Base-by-base conservation (phyloP, 2,329 filamentous ascomycete genomes). In the Sclerotinia sclerotiorum region DNA sequence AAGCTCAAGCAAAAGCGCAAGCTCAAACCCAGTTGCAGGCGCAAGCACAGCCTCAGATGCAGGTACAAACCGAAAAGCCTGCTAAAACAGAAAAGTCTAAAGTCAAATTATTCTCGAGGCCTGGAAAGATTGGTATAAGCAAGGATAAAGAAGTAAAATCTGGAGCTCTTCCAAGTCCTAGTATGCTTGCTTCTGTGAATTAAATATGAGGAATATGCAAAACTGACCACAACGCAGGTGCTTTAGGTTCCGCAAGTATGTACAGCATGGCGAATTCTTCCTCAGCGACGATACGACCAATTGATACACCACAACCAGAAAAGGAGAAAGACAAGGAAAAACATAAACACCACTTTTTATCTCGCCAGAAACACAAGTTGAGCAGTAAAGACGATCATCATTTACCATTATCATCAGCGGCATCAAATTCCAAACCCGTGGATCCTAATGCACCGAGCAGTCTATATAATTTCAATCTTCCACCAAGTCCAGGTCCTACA, bases 91-190 rank as follows among this genome's bases (percentile, higher is more conserved):
- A 92, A 74, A 91, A 92, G 79, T 88, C 88, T 70, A 93, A 93
- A 79, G 90, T 92, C 77, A 94, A 94, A 81, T 83, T 94, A 39
- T 94, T 94, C 77, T 92, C 89, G 8, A 86, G 91, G 63, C 90
- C 90, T 0, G 90, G 90, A 75, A 93, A 90, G 79, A 91, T 93
- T 68, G 85, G 86, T 63, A 87, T 88, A 68, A 82, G 81, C 24
- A 92, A 90, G 77, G 85, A 87, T 48, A 84, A 82, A 72, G 89
- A 92, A 13, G 73, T 83, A 8, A 89, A 87, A 74, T 84, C 89
- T 24, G 89, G 90, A 72, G 85, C 88, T 1, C 78, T 92, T 32
- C 90, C 90, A 1, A 93, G 90, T 71, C 91, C 91, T 1, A 87
- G 87, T 72, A 91, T 90, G 79, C 86, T 90, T 70, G 85, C 86